These are phyloP conservation scores for Dendrobium officinale DNA, from an alignment of 106 monocot genomes.

Conservation along the genomic window DNA sequence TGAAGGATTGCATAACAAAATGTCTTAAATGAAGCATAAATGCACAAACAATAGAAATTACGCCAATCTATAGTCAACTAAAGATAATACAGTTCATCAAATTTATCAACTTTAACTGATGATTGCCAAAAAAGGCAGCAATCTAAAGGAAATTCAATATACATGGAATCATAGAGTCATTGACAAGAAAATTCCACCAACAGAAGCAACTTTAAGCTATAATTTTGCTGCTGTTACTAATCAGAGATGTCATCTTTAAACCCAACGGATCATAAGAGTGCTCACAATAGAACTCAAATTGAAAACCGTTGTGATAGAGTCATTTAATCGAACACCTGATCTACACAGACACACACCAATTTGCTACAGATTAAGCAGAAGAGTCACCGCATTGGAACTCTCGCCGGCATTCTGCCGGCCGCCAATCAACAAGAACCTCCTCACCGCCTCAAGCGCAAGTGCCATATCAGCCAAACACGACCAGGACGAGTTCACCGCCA, in stretches of 20 bases:
- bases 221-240: not conserved
- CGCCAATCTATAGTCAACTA: not conserved
- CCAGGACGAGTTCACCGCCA: not conserved
- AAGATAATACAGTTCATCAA: not conserved
- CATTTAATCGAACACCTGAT: not conserved
- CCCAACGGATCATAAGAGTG: not conserved
- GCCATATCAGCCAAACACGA: slow-evolving; percentile 34
- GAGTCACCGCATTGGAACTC: not conserved
- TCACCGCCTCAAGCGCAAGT: slow-evolving; percentile 38
- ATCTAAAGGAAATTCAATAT: not conserved
- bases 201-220: not conserved
- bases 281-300: not conserved
- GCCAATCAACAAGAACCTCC: slow-evolving; percentile 35
- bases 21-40: not conserved
- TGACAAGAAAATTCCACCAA: not conserved
- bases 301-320: not conserved
- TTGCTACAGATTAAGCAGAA: not conserved
- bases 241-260: not conserved
- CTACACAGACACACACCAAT: not conserved
- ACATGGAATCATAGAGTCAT: not conserved
- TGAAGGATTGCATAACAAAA: not conserved
- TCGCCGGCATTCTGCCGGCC: slow-evolving; percentile 1
- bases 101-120: not conserved
- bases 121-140: not conserved
- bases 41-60: not conserved